Percentiles rank a stretch among this genome's conserved stretches.
Evolutionary conservation across 2,329 filamentous ascomycete species (phyloP).

Genomic region (Paramyrothecium roridum): DNA sequence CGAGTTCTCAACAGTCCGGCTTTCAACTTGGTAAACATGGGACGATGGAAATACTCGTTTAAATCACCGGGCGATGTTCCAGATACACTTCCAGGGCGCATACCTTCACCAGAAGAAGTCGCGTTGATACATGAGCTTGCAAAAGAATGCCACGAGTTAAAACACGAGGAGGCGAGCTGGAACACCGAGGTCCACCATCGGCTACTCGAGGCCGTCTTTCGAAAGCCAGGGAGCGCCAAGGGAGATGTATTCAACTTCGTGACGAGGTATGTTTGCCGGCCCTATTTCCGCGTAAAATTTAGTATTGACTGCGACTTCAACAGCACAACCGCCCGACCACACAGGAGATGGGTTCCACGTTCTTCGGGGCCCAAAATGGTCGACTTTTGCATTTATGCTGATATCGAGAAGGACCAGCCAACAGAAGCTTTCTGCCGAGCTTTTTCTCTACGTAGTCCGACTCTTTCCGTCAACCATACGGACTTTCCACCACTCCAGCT

Average conservation of each 20-base stretch:
- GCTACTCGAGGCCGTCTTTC: slow-evolving; percentile 5
- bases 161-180: slow-evolving; percentile 10
- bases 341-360: not conserved
- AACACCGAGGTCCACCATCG: slow-evolving; percentile 15
- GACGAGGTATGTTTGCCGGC: slow-evolving; percentile 3
- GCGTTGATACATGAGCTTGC: slow-evolving; percentile 4
- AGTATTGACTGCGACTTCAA: not conserved
- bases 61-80: not conserved
- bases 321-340: slow-evolving; percentile 2
- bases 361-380: slow-evolving; percentile 1
- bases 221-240: not conserved
- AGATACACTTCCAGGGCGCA: slow-evolving; percentile 7
- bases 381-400: slow-evolving; percentile 6
- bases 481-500: slow-evolving; percentile 9
- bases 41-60: slow-evolving; percentile 10
- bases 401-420: not conserved
- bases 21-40: not conserved
- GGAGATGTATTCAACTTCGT: slow-evolving; percentile 1
- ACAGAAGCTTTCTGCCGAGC: slow-evolving; percentile 6
- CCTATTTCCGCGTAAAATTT: too few species aligned
- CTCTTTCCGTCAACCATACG: slow-evolving; percentile 10
- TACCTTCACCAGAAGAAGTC: slow-evolving; percentile 7
- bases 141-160: slow-evolving; percentile 6
- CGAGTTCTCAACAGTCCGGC: slow-evolving; percentile 2
- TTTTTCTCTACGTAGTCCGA: slow-evolving; percentile 6